Percentiles rank a stretch among this genome's conserved stretches.
These are phyloP conservation scores for Senecio squalidus DNA, from an alignment of 140 eudicot genomes.

Conservation along the genomic window DNA sequence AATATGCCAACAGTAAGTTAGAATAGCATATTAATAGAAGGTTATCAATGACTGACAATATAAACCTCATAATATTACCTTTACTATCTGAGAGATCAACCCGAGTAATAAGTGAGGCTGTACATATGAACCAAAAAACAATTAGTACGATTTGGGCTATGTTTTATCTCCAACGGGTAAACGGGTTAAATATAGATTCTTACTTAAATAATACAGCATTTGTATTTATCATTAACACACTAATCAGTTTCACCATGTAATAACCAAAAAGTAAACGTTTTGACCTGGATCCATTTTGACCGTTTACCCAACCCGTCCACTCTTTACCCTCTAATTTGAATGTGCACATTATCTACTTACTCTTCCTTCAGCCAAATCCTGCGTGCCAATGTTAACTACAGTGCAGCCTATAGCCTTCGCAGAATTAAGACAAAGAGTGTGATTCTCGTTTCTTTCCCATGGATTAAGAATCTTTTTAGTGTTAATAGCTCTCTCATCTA, in stretches of 20 bases:
- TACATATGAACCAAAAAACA: slow-evolving; percentile 18
- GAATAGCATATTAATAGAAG: background rate
- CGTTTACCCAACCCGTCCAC: background rate
- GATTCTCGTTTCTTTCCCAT: slow-evolving; percentile 85
- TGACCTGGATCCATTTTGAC: no score
- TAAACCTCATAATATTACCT: slow-evolving; percentile 37
- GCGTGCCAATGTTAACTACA: slow-evolving; percentile 88
- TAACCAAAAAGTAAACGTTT: no score
- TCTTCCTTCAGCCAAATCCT: slow-evolving; percentile 79
- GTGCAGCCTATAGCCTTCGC: slow-evolving; percentile 90
- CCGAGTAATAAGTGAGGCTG: slow-evolving; percentile 82
- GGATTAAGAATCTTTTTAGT: slow-evolving; percentile 67
- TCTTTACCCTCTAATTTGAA: background rate
- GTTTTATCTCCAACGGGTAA: background rate
- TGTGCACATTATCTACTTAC: slow-evolving; percentile 37
- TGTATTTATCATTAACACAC: no score
- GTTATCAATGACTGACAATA: background rate
- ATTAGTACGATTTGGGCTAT: background rate
- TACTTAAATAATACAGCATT: background rate
- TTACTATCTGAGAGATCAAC: slow-evolving; percentile 72
- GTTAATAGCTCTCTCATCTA: slow-evolving; percentile 85
- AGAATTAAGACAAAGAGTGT: slow-evolving; percentile 78
- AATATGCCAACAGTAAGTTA: slow-evolving; percentile 16
- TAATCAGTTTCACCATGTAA: no score
- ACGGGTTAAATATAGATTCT: background rate